phyloP scores from a whole-genome alignment of 345 rosid genomes.

The Psidium friedrichsthalianum region DNA sequence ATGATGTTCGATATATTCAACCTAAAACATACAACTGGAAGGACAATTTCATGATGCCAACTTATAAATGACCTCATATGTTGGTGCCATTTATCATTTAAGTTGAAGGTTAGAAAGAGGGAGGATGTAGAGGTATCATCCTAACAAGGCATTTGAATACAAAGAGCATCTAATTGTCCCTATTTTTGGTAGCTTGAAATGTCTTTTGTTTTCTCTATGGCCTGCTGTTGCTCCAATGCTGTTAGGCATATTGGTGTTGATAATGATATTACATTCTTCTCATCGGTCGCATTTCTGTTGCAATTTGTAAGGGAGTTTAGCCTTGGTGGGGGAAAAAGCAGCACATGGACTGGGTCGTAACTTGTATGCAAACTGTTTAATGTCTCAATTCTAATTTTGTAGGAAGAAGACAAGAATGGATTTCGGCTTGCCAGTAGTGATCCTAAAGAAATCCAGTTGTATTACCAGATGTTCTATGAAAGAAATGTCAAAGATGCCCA shows the following conservation, averaged over 20 bases:
- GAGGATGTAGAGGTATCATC: background rate
- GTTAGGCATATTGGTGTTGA: background rate
- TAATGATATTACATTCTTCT: background rate
- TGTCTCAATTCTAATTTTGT: constrained; percentile 6
- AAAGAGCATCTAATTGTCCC: background rate
- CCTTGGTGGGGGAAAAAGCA: background rate
- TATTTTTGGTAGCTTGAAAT: background rate
- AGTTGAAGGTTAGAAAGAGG: background rate
- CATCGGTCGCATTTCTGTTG: background rate
- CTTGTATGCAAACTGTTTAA: background rate
- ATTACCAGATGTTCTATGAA: constrained; percentile 56
- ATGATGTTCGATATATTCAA: background rate
- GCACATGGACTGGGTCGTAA: background rate
- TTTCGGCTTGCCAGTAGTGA: constrained; percentile 35
- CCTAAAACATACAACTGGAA: background rate
- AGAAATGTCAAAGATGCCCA: constrained; percentile 46
- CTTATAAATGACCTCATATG: background rate
- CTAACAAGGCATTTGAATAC: accelerated
- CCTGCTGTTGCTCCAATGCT: background rate
- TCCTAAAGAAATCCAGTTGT: constrained; percentile 59
- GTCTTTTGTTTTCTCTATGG: background rate
- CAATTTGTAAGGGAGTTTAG: background rate
- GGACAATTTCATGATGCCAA: background rate
- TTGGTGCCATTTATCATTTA: background rate
- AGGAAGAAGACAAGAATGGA: constrained; percentile 53